Percentiles rank a stretch among this genome's conserved stretches.
phyloP scores from a whole-genome alignment of 208 protist species.

The Acanthamoeba healyi region DNA sequence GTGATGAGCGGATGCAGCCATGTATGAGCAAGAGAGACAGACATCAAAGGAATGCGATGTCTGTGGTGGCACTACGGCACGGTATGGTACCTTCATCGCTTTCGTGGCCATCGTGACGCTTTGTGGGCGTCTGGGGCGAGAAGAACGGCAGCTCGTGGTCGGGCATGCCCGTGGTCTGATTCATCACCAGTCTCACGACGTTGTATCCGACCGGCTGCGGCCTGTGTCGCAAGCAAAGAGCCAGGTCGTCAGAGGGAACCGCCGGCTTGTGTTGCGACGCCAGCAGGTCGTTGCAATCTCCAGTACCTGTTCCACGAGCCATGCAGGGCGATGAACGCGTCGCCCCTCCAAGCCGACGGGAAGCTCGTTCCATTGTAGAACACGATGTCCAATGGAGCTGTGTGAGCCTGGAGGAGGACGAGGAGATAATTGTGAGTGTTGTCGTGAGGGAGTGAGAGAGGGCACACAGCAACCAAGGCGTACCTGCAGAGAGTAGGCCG shows the following conservation, averaged over 20 bases:
- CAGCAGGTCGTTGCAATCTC: neutral
- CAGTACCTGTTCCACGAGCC: constrained; percentile 57
- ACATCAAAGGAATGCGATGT: too few species aligned
- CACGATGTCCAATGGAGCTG: constrained; percentile 25
- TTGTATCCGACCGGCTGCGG: constrained; percentile 6
- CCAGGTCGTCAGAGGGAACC: too few species aligned
- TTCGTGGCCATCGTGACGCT: neutral
- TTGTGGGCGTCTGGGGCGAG: neutral
- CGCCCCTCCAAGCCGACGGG: neutral
- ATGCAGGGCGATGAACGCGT: constrained; percentile 19
- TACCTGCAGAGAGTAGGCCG: constrained; percentile 1
- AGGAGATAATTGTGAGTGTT: too few species aligned
- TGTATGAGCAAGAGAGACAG: too few species aligned
- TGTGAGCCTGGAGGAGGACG: neutral
- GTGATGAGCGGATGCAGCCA: too few species aligned
- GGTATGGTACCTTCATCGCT: neutral
- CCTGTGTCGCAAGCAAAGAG: too few species aligned
- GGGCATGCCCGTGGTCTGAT: neutral
- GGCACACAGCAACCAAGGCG: neutral
- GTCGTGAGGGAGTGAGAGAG: neutral
- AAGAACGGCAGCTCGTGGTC: neutral
- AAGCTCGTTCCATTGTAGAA: constrained; percentile 24
- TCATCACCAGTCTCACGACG: constrained; percentile 32
- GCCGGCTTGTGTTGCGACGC: neutral
- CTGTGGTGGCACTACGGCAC: neutral